Evolutionary conservation across 306 rosid species (phyloP), one percentile per base, ranked within the genome.

Genomic region (Quillaja saponaria): DNA sequence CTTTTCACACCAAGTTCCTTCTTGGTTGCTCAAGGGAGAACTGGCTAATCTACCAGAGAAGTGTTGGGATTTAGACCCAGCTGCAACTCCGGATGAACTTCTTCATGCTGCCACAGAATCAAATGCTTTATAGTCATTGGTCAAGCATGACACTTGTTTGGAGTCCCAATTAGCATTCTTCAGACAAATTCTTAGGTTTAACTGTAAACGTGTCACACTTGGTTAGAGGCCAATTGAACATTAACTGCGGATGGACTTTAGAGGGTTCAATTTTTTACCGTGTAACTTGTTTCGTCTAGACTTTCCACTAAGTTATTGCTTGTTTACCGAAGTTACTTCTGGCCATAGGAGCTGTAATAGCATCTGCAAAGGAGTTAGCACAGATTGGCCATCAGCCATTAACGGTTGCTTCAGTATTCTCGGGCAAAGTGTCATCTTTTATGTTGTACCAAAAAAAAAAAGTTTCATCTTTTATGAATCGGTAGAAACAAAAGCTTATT

Each of bases 51-150:
- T 94, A 68, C 88, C 96, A 3, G 96, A 76, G 39, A 79, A 77
- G 63, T 87, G 95, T 63, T 94, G 97, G 97, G 99, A 94, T 68
- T 90, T 90, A 6, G 99, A 90, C 68, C 97, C 97, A 0, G 99
- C 99, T 34, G 99, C 99, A 47, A 94, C 96, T 59, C 99, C 99
- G 6, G 97, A 94, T 37, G 99, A 87, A 34, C 87, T 89, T 64
- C 99, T 94, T 79, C 90, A 87, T 63, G 78, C 82, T 52, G 86
- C 81, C 8, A 35, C 75, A 64, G 84, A 66, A 60, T 71, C 70
- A 28, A 76, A 69, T 21, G 63, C 67, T 35, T 72, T 13, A 48
- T 76, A 80, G 65, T 59, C 73, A 72, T 53, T 64, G 63, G 74
- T 57, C 69, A 63, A 72, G 72, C 58, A 46, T 72, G 67, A 60